Conservation (phyloP, 768 basidiomycete species). For the Trametes elegans region DNA sequence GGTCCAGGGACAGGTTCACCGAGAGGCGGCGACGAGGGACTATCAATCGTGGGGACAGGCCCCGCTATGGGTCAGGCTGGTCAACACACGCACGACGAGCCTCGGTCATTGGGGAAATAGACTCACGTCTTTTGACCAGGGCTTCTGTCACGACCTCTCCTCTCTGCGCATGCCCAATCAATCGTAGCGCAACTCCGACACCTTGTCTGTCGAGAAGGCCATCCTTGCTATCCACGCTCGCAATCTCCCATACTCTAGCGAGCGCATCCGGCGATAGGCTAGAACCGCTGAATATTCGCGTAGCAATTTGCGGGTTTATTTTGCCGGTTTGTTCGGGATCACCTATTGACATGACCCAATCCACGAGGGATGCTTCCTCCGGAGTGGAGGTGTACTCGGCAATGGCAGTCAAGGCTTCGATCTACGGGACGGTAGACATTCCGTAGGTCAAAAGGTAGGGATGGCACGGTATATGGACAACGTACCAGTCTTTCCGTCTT, state of each 20-base stretch:
- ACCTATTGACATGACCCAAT: conserved; percentile 33
- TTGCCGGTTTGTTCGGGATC: conserved; percentile 43
- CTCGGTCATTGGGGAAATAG: neutral
- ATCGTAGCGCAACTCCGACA: conserved; percentile 55
- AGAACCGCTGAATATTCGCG: conserved; percentile 55
- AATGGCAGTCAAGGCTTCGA: conserved; percentile 11
- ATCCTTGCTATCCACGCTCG: conserved; percentile 58
- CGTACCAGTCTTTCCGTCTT: conserved; percentile 23
- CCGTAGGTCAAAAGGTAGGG: neutral
- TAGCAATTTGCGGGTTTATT: conserved; percentile 50
- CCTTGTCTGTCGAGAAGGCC: conserved; percentile 49
- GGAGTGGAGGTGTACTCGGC: conserved; percentile 26
- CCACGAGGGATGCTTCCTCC: conserved; percentile 33
- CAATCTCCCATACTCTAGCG: conserved; percentile 62
- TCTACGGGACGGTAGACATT: neutral
- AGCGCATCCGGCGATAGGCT: conserved; percentile 52
- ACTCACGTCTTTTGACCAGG: conserved; percentile 46
- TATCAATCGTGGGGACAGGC: conserved; percentile 45
- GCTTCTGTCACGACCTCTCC: conserved; percentile 42
- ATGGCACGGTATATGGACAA: neutral
- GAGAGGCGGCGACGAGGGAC: conserved; percentile 14
- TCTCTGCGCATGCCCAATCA: conserved; percentile 67
- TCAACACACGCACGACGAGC: neutral
- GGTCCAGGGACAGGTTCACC: conserved; percentile 5
- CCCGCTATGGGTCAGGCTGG: conserved; percentile 6